Evolutionary conservation across 2,329 filamentous ascomycete genomes (phyloP).

Genomic region (Parasarocladium wereldwijsianum): DNA sequence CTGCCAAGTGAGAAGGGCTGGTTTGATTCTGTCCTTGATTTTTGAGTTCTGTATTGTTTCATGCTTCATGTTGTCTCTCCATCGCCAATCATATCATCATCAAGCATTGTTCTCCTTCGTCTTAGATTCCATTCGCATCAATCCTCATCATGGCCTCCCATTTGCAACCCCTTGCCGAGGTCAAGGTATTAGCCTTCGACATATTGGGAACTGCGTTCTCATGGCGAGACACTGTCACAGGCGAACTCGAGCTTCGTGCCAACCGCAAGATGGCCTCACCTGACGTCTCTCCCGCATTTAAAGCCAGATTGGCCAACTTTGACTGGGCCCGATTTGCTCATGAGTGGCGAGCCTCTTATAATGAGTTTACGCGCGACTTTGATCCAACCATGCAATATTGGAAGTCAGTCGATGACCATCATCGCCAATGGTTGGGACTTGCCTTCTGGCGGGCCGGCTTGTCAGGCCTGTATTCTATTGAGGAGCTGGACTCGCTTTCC

Average conservation of each 20-base stretch:
- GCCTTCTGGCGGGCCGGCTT: conserved; percentile 40
- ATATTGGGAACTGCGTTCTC: conserved; percentile 71
- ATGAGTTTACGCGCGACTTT: conserved; percentile 40
- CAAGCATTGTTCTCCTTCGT: no score
- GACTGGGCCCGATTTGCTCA: conserved; percentile 54
- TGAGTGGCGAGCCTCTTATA: conserved; percentile 55
- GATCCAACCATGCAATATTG: conserved; percentile 34
- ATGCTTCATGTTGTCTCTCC: no score
- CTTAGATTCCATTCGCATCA: no score
- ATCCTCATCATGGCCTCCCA: no score
- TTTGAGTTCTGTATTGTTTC: no score
- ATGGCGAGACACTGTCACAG: conserved; percentile 55
- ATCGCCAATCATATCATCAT: no score
- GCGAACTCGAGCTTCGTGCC: conserved; percentile 38
- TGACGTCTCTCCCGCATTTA: conserved; percentile 29
- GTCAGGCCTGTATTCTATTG: conserved; percentile 42
- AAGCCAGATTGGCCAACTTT: conserved; percentile 30
- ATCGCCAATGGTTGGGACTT: conserved; percentile 44
- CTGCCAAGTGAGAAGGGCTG: no score
- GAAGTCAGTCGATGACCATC: conserved; percentile 60
- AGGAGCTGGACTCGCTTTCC: conserved; percentile 49
- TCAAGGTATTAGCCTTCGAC: conserved; percentile 56
- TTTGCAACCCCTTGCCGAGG: no score
- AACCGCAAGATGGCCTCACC: conserved; percentile 29
- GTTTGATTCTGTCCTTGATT: no score